Evolutionary conservation across 192 early-diverging fungal genomes (phyloP).

Genomic region (Podochytrium sp.): DNA sequence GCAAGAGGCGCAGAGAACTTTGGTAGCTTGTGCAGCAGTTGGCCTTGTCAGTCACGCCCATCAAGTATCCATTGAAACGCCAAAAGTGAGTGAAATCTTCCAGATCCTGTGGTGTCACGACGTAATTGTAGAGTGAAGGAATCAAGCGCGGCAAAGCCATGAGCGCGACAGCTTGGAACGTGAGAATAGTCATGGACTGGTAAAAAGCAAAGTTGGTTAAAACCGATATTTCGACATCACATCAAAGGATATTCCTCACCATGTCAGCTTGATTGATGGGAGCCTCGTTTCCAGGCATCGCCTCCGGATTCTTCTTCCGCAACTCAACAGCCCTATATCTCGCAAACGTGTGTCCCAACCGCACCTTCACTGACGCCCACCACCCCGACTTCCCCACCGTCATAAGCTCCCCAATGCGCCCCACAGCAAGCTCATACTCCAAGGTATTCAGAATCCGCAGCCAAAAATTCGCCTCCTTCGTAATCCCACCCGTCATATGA

Average conservation of each 20-base stretch:
- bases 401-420: neutral
- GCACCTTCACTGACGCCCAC: neutral
- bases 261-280: slow-evolving; percentile 6
- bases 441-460: neutral
- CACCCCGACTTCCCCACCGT: neutral
- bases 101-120: neutral
- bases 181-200: neutral
- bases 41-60: neutral
- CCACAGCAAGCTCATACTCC: neutral
- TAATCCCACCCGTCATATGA: slow-evolving; percentile 2
- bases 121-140: neutral
- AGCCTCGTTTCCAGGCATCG: neutral
- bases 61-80: neutral
- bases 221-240: neutral
- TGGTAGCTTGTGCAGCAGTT: neutral
- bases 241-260: neutral
- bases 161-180: neutral
- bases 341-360: neutral
- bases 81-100: slow-evolving; percentile 11
- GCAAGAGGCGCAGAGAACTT: neutral
- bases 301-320: neutral
- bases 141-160: neutral
- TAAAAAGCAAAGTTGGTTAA: too few relatives aligned
- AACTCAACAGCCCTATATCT: neutral
- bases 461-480: neutral